Base-by-base conservation (phyloP, 176 grass and related monocot species). In the Tillandsia fasciculata region DNA sequence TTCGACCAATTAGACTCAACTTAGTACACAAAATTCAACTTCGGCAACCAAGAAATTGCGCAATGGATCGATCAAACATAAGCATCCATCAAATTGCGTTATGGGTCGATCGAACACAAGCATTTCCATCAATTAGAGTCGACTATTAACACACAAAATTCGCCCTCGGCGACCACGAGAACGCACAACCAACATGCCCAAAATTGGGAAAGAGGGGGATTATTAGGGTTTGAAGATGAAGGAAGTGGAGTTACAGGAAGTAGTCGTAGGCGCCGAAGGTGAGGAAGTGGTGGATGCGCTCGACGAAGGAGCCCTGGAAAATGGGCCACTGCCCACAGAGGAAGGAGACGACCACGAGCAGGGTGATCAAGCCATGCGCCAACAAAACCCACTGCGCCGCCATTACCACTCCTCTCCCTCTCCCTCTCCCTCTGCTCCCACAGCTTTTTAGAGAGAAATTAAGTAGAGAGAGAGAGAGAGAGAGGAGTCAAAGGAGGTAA, bases 261-360 rank as follows among this genome's bases (percentile, higher is more conserved):
- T 93, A 79, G 77, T 92, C 82, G 75, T 93, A 99, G 50, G 89
- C 89, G 64, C 94, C 90, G 77, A 83, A 90, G 65, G 89, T 93
- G 48, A 99, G 80, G 79, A 99, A 93, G 68, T 90, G 64, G 71
- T 99, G 83, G 71, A 99, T 78, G 72, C 82, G 79, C 77, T 99
- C 79, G 66, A 99, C 49, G 84, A 99, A 88, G 74, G 94, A 93
- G 89, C 90, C 94, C 77, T 90, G 84, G 66, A 99, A 99, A 78
- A 99, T 99, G 70, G 94, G 94, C 94, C 90, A 99, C 50, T 93
- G 94, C 13, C 94, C 89, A 80, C 94, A 99, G 9, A 99, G 87
- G 75, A 99, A 90, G 42, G 94, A 86, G 23, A 99, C 84, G 72
- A 93, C 94, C 51, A 93, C 87, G 78, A 92, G 80, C 64, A 80